phyloP scores from a whole-genome alignment of 768 basidiomycete species.

The Termitomyces sp. region DNA sequence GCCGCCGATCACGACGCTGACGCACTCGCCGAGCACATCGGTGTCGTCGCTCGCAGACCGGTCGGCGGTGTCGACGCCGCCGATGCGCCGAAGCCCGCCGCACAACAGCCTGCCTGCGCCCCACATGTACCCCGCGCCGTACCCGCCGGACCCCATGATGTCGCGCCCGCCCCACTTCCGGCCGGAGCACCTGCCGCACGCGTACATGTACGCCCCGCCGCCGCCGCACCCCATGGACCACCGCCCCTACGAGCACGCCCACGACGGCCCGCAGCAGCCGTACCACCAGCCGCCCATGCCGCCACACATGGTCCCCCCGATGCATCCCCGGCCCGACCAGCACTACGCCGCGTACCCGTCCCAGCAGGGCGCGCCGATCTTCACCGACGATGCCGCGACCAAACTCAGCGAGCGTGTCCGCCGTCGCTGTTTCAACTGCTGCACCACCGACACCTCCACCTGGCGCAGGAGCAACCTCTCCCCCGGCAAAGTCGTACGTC shows the following conservation, averaged over 20 bases:
- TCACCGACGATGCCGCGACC: conserved; percentile 78
- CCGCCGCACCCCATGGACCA: conserved; percentile 26
- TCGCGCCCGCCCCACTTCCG: conserved; percentile 29
- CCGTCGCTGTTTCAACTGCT: conserved; percentile 80
- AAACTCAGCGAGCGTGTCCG: conserved; percentile 78
- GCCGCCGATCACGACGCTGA: conserved; percentile 44
- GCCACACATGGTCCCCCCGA: conserved; percentile 14
- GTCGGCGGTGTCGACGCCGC: conserved; percentile 59
- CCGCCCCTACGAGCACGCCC: conserved; percentile 24
- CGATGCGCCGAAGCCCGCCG: conserved; percentile 42
- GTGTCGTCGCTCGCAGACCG: conserved; percentile 55
- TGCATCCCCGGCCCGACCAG: conserved; percentile 5
- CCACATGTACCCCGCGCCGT: conserved; percentile 34
- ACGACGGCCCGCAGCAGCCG: conserved; percentile 13
- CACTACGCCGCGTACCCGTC: conserved; percentile 27
- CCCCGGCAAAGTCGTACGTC: conserved; percentile 72
- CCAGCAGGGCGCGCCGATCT: conserved; percentile 31
- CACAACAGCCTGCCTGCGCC: conserved; percentile 25
- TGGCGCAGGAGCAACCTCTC: conserved; percentile 77
- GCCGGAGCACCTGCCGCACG: conserved; percentile 25
- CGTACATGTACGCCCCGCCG: conserved; percentile 34
- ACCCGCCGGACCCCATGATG: conserved; percentile 34
- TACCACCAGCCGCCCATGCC: conserved; percentile 11
- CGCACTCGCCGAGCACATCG: conserved; percentile 62
- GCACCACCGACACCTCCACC: conserved; percentile 81